phyloP scores from a whole-genome alignment of 495 filamentous ascomycete genomes.

The Penicillium ochrochloron region DNA sequence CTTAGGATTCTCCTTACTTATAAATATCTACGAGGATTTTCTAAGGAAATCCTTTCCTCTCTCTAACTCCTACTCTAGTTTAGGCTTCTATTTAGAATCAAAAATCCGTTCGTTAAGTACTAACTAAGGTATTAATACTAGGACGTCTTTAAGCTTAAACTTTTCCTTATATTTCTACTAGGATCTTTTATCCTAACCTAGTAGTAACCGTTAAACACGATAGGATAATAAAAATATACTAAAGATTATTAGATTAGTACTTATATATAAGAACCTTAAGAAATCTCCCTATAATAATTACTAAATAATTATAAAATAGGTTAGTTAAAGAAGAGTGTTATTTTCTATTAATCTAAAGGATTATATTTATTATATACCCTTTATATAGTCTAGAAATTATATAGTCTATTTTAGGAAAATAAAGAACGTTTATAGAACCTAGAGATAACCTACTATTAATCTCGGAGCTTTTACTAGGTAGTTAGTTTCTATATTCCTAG shows the following conservation, averaged over 20 bases:
- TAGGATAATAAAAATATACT: not conserved
- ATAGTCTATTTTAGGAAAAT: not conserved
- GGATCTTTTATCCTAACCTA: not conserved
- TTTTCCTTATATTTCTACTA: not conserved
- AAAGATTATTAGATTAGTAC: not conserved
- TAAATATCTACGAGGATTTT: not conserved
- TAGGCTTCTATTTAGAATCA: not conserved
- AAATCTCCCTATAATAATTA: not conserved
- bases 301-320: not conserved
- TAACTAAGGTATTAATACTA: not conserved
- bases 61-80: not conserved
- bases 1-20: not conserved
- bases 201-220: not conserved
- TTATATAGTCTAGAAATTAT: not conserved
- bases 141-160: not conserved
- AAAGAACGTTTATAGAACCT: no score
- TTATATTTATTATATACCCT: not conserved
- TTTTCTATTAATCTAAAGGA: not conserved
- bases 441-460: no score
- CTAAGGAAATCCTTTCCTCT: slow-evolving; percentile 3
- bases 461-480: no score
- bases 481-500: not conserved
- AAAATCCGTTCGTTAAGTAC: not conserved
- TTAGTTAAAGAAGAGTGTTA: not conserved
- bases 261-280: not conserved